Base-by-base conservation (phyloP, 2,329 filamentous ascomycete genomes). In the Macrophomina tecta region DNA sequence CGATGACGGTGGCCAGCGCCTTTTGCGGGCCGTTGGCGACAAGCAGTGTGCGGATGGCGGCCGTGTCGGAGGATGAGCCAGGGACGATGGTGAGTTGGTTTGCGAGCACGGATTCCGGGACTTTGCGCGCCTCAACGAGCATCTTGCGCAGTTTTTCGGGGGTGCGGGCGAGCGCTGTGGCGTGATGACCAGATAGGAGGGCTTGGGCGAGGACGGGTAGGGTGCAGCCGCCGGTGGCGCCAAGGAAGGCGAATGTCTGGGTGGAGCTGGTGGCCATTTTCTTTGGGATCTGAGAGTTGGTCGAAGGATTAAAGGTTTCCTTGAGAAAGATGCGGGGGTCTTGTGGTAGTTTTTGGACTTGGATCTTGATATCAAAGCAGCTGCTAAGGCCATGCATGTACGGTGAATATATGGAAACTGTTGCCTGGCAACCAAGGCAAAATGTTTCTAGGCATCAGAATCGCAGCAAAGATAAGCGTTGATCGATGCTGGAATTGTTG, bases 201-300 rank as follows among this genome's bases (percentile, higher is more conserved):
- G 83, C 75, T 23, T 74, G 73, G 28, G 79, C 78, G 18, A 86
- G 81, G 52, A 79, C 78, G 34, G 79, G 71, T 53, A 80, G 76
- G 42, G 80, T 78, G 68, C 80, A 81, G 58, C 83, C 84, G 65
- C 82, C 83, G 28, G 84, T 86, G 30, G 83, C 82, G 55, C 84
- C 84, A 69, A 86, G 81, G 75, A 86, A 85, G 48, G 82, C 81
- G 64, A 85, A 72, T 38, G 79, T 81, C 58, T 67, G 73, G 30
- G 14, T 46, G 32, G n/a, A 23, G 16, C 6, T 51, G n/a, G 6
- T 51, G 14, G 30, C n/a, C 8, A 38, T 38, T 38, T 38, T 38
- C 36, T 23, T 23, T 23, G 23, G 23, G 2, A 23, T 23, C 23
- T 23, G 23, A 23, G 32, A 7, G 42, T 8, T 16, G 7, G 48